phyloP scores from a whole-genome alignment of 768 basidiomycete species.

The Boletus pseudo-olivaceus region DNA sequence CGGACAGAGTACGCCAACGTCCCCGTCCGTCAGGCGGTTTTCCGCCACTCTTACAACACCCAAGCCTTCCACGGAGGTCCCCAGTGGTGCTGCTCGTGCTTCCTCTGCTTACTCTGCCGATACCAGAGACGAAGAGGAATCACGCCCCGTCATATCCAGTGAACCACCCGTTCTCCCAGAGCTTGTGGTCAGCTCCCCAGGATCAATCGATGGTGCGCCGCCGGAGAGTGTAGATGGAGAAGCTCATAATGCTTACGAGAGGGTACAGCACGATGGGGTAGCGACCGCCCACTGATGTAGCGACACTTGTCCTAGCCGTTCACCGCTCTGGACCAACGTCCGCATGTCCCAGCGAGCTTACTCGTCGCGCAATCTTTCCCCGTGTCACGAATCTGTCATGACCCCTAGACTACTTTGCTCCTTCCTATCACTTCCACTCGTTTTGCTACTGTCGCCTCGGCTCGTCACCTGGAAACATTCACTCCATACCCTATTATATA shows the following conservation, averaged over 20 bases:
- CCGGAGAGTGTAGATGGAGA: constrained; percentile 15
- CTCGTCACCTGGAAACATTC: neutral
- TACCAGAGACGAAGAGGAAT: constrained; percentile 27
- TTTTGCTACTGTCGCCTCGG: constrained; percentile 5
- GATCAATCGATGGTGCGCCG: constrained; percentile 29
- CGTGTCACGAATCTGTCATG: neutral
- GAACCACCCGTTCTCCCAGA: constrained; percentile 33
- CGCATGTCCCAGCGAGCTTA: neutral
- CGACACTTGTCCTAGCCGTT: neutral
- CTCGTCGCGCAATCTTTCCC: neutral
- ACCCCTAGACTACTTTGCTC: neutral
- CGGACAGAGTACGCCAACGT: constrained; percentile 18
- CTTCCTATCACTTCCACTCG: constrained; percentile 12
- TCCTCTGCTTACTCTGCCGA: constrained; percentile 31
- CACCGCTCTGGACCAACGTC: neutral
- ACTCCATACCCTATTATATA: constrained; percentile 8
- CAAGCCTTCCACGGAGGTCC: constrained; percentile 27
- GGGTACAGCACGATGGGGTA: constrained; percentile 23
- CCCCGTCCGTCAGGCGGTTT: constrained; percentile 21
- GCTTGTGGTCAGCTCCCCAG: constrained; percentile 33
- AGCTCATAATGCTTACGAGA: constrained; percentile 13
- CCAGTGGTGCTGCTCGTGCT: constrained; percentile 16
- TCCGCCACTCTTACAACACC: constrained; percentile 27
- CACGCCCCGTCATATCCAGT: constrained; percentile 23
- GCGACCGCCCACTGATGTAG: constrained; percentile 15